Evolutionary conservation across 257 asterid species (phyloP), one percentile per base, ranked within the genome.

Genomic region (Parsonsia alboflavescens): DNA sequence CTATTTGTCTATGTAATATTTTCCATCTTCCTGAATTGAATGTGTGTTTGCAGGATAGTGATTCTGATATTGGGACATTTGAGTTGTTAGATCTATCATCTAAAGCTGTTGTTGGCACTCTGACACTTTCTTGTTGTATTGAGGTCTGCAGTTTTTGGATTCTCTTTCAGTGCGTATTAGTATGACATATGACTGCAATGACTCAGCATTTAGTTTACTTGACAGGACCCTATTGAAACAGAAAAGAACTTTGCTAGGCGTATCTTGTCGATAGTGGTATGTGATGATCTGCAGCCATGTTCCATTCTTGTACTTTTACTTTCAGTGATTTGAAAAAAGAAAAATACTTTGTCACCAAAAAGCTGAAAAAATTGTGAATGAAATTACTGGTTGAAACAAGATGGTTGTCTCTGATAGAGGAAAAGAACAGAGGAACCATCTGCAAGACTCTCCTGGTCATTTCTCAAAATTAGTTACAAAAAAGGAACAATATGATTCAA

Each of bases 171-270:
- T 58, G 67, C 59, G 63, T 69, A 41, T 65, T 26, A 72, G 28
- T n/a, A 70, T 49, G 61, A 54, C 44, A 10, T 74, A 15, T 69
- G 48, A 70, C 41, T 71, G 30, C 69, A 75, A 72, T 76, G 77
- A 50, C 75, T 77, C 63, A 52, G 72, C 79, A 70, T 70, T n/a
- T 75, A 78, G 50, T 84, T 63, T 71, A 65, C 71, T 84, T 77
- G 78, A 73, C 85, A 95, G 99, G 99, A 95, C 84, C 99, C 99
- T 68, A 70, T 92, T 85, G 99, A 95, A 81, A 90, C 97, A 64
- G 96, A 95, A 75, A 92, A 83, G 80, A 82, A 83, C 76, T 92
- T 95, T 82, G 97, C 87, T 8, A 80, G 79, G 82, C 96, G 99
- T 78, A 89, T 95, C 82, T 88, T 95, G 88, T 92, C 98, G 58